A percentile compares a stretch with the other conserved stretches of the same genome.
Evolutionary conservation across 2,329 filamentous ascomycete genomes (phyloP).

Genomic region (Talaromyces sp.): DNA sequence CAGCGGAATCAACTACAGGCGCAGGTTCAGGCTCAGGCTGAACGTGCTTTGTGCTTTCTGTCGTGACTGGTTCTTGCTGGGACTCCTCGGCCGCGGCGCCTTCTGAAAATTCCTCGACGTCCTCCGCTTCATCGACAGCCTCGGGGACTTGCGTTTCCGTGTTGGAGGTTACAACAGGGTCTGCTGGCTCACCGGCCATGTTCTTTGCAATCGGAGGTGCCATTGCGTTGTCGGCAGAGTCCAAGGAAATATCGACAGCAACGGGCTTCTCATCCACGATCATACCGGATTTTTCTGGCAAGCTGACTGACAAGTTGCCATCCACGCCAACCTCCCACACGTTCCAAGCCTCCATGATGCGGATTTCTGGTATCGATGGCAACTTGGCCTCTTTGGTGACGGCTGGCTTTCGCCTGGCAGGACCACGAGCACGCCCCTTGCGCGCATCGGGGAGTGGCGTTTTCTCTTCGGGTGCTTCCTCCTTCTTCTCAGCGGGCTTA

Average conservation of each 20-base stretch:
- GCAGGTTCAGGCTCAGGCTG: slow-evolving; percentile 7
- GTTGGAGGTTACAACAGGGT: slow-evolving; percentile 18
- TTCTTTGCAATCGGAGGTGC: slow-evolving; percentile 29
- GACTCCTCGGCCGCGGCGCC: neutral
- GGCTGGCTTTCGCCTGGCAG: slow-evolving; percentile 64
- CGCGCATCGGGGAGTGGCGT: slow-evolving; percentile 80
- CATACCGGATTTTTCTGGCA: slow-evolving; percentile 1
- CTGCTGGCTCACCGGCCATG: slow-evolving; percentile 27
- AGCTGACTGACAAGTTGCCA: slow-evolving; percentile 20
- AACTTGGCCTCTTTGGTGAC: slow-evolving; percentile 41
- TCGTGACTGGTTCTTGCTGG: neutral
- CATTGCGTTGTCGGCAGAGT: slow-evolving; percentile 14
- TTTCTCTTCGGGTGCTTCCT: slow-evolving; percentile 58
- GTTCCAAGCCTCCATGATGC: slow-evolving; percentile 34
- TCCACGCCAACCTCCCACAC: slow-evolving; percentile 33
- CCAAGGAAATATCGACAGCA: slow-evolving; percentile 5
- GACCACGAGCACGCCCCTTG: slow-evolving; percentile 84
- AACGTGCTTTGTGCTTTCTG: slow-evolving; percentile 13
- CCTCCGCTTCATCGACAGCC: neutral
- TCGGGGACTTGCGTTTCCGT: slow-evolving; percentile 3
- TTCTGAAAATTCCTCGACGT: neutral
- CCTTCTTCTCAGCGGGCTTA: slow-evolving; percentile 65
- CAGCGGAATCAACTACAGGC: neutral
- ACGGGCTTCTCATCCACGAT: slow-evolving; percentile 7
- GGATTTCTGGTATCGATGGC: slow-evolving; percentile 31